A percentile compares a stretch with the other conserved stretches of the same genome.
phyloP scores from a whole-genome alignment of 2,329 filamentous ascomycete genomes.

The Fusarium redolens region DNA sequence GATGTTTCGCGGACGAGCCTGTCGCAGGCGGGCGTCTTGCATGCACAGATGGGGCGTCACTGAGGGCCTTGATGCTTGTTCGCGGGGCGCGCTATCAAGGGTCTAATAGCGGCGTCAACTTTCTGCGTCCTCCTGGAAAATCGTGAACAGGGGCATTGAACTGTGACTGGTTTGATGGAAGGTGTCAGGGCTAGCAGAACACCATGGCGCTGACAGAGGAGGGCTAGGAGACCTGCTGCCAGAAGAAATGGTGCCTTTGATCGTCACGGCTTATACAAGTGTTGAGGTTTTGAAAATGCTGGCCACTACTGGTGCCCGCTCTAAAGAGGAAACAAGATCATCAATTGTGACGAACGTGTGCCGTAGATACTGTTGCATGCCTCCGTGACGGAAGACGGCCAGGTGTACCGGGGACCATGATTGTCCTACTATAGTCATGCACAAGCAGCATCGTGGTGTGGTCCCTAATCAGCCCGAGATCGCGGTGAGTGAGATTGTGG shows the following conservation, averaged over 20 bases:
- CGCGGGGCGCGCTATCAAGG: conserved; percentile 38
- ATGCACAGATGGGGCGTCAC: conserved; percentile 45
- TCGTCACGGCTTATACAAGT: background rate
- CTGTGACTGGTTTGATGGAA: conserved; percentile 15
- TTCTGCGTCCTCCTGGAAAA: conserved; percentile 20
- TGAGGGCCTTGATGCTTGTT: conserved; percentile 35
- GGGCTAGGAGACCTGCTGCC: conserved; percentile 19
- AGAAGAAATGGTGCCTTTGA: background rate
- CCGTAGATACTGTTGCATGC: conserved; percentile 20
- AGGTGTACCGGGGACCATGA: conserved; percentile 34
- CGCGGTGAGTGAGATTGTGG: conserved; percentile 40
- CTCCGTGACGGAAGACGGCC: conserved; percentile 30
- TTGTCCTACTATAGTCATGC: conserved; percentile 14
- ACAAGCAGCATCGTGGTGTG: conserved; percentile 19
- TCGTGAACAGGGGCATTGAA: conserved; percentile 21
- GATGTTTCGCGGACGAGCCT: conserved; percentile 35
- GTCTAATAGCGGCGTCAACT: conserved; percentile 21
- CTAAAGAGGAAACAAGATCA: conserved; percentile 42
- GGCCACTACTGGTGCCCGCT: conserved; percentile 38
- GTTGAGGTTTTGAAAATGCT: conserved; percentile 8
- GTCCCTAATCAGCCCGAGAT: conserved; percentile 40
- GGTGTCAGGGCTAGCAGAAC: conserved; percentile 4
- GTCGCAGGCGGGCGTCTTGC: conserved; percentile 41
- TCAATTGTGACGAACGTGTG: conserved; percentile 37
- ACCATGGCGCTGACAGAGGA: conserved; percentile 24